Evolutionary conservation across 192 early-diverging fungal genomes (phyloP).

Genomic region (Gryganskiella cystojenkinii): DNA sequence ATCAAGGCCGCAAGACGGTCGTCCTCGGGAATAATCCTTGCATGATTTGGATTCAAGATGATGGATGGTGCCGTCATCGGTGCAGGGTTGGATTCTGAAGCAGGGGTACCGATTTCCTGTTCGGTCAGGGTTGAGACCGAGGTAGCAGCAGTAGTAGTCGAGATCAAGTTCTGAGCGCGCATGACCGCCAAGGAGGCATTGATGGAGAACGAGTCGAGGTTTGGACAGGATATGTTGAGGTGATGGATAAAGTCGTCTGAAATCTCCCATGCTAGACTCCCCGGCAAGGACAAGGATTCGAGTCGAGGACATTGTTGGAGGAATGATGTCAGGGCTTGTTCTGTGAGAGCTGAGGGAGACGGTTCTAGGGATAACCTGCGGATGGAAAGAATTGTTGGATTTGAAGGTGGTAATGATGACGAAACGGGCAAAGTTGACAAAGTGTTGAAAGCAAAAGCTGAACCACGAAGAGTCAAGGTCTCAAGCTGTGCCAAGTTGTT

Average conservation of each 20-base stretch:
- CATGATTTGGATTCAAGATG: no score
- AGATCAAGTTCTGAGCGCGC: no score
- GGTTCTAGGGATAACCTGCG: conserved; percentile 15
- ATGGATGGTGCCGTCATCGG: no score
- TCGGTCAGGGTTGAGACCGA: no score
- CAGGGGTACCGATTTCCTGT: no score
- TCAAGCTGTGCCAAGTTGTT: conserved; percentile 1
- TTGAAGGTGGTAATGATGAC: neutral
- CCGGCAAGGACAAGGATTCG: conserved; percentile 24
- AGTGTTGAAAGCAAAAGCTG: no score
- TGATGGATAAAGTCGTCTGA: neutral
- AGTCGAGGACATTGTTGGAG: conserved; percentile 18
- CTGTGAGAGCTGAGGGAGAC: neutral
- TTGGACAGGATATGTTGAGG: neutral
- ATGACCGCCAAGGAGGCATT: conserved; percentile 8
- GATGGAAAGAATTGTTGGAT: conserved; percentile 1
- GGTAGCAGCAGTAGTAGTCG: no score
- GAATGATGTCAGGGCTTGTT: neutral
- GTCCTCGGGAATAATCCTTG: conserved; percentile 1
- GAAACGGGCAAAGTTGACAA: neutral
- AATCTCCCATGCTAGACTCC: conserved; percentile 16
- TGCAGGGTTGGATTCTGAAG: no score
- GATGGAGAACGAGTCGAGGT: conserved; percentile 16
- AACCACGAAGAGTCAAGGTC: conserved; percentile 10
- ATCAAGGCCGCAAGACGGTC: conserved; percentile 7